Percentiles rank a stretch among this genome's conserved stretches.
phyloP scores from a whole-genome alignment of 1,284 basidiomycete genomes.

The Laetiporus sulphureus region DNA sequence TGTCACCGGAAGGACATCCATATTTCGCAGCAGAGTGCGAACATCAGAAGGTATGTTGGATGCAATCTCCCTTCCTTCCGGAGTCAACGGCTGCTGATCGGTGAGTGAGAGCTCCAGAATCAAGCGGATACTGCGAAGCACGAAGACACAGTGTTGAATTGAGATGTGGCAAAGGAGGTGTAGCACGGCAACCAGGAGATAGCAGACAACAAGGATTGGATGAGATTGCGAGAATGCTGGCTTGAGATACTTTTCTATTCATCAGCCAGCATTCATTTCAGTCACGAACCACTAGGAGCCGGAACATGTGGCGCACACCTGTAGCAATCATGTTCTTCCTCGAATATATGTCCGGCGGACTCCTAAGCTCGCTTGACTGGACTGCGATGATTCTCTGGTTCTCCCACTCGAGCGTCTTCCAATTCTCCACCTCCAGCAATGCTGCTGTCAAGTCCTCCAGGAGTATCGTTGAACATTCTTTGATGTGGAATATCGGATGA shows the following conservation, averaged over 20 bases:
- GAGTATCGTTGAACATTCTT: not conserved
- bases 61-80: not conserved
- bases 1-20: not conserved
- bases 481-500: not conserved
- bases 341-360: not conserved
- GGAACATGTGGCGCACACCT: not conserved
- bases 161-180: constrained; percentile 1
- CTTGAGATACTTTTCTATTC: no score
- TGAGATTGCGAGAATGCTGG: not conserved
- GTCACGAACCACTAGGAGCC: no score
- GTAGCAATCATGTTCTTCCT: not conserved
- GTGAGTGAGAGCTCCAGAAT: not conserved
- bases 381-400: not conserved
- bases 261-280: no score
- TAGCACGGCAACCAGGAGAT: not conserved
- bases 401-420: not conserved
- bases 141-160: not conserved
- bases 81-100: not conserved
- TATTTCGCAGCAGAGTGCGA: not conserved
- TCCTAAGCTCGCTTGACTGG: no score
- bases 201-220: not conserved
- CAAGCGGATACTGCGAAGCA: not conserved
- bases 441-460: not conserved
- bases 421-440: not conserved
- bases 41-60: not conserved